Base-by-base conservation (phyloP, 768 basidiomycete genomes). In the Rubroboletus satanas region DNA sequence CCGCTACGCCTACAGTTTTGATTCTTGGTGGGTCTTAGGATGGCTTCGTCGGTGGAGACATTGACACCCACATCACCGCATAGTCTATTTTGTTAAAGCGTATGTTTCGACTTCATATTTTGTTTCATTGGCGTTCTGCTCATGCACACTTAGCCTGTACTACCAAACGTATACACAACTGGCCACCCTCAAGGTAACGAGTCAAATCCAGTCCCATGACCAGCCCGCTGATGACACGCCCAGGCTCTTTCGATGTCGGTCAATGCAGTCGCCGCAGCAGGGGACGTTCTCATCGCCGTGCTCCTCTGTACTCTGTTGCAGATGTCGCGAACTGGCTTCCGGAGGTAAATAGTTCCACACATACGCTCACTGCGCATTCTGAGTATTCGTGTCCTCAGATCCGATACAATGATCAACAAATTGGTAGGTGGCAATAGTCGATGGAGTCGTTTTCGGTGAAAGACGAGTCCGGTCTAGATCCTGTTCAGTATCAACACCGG, bases 341-440 rank as follows among this genome's bases (percentile, higher is more conserved):
- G 75, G 49, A 79, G 72, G 81, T 67, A 21, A 41, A 2, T 50
- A 35, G 21, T 37, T 35, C 11, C 28, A n/a, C 15, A 2, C 21
- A 47, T 8, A 7, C 2, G 8, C n/a, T 3, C 33, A 2, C 6
- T 12, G 1, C n/a, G 6, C 7, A 14, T 32, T 35, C 46, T 58
- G 50, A 55, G 44, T 15, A 18, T 10, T 29, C 14, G 17, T 31
- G 18, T 43, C 28, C 3, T 51, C 35, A 68, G 67, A 45, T 80
- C 80, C n/a, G 82, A 83, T 59, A 78, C 69, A 0, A 78, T 83
- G 71, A 79, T 84, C 57, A 84, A 77, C 54, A 77, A 72, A 50
- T 55, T 83, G 49, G 67, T 67, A 49, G 56, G 67, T 44, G 32
- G 10, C 3, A 8, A 8, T 7, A n/a, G n/a, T 17, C 11, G 17